Percentiles rank a stretch among this genome's conserved stretches.
Evolutionary conservation across 352 stramenopile genomes (phyloP).

Genomic region (Pythium pyrilobum): DNA sequence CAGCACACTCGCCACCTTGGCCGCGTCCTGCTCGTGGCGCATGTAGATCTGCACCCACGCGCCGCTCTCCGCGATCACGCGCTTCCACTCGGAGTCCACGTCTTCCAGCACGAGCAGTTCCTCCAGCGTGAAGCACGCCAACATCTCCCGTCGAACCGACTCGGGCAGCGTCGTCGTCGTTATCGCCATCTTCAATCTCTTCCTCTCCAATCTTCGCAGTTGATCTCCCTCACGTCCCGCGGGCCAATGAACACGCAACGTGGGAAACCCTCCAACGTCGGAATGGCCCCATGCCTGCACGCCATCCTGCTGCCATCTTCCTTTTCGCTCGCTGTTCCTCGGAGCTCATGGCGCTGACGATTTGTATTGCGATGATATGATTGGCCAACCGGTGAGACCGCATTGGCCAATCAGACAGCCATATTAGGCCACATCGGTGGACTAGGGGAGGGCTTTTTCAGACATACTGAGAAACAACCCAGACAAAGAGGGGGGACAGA

Average conservation of each 20-base stretch:
- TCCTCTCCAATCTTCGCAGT: not conserved
- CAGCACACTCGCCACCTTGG: slow-evolving; percentile 25
- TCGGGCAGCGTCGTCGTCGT: slow-evolving; percentile 18
- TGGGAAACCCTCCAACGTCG: slow-evolving; percentile 5
- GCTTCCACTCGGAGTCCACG: slow-evolving; percentile 30
- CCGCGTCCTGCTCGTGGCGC: slow-evolving; percentile 25
- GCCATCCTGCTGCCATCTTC: not conserved
- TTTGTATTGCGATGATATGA: not conserved
- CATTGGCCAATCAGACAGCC: slow-evolving; percentile 5
- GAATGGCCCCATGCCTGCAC: not conserved
- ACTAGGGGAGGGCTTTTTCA: slow-evolving; percentile 8
- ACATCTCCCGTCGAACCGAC: slow-evolving; percentile 30
- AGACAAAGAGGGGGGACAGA: too few relatives aligned
- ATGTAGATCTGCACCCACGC: slow-evolving; percentile 34
- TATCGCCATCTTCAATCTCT: not conserved
- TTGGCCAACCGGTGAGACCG: not conserved
- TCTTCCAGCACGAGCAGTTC: slow-evolving; percentile 51
- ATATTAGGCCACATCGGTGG: slow-evolving; percentile 13
- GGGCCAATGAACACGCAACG: slow-evolving; percentile 4
- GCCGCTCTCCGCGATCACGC: slow-evolving; percentile 18
- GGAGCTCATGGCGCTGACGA: slow-evolving; percentile 11
- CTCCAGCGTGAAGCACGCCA: slow-evolving; percentile 43
- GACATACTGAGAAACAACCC: not conserved
- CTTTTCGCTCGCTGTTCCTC: not conserved
- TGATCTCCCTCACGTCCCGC: too few relatives aligned